Conservation (phyloP, 371 early-diverging fungal species). For the Capniomyces stellatus region DNA sequence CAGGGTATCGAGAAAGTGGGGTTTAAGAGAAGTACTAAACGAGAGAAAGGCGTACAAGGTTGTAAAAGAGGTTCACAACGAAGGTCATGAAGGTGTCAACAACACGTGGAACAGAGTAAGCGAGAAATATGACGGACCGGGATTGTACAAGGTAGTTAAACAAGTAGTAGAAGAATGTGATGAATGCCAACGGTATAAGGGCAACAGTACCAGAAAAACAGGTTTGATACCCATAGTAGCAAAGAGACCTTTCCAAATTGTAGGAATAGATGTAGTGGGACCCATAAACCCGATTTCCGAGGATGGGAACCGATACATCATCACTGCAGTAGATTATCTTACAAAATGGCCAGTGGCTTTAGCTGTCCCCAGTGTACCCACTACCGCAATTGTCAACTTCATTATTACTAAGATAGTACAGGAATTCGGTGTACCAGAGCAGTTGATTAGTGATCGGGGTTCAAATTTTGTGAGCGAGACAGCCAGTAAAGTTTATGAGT, state of each 20-base stretch:
- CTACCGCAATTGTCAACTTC: constrained; percentile 6
- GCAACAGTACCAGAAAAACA: too few species aligned
- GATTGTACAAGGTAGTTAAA: neutral
- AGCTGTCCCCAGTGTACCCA: constrained; percentile 4
- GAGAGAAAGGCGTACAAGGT: neutral
- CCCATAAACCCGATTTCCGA: constrained; percentile 1
- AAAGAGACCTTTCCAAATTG: neutral
- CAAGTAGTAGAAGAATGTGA: neutral
- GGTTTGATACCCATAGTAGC: neutral
- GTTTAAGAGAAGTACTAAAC: neutral
- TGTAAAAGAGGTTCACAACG: neutral
- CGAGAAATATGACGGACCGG: neutral
- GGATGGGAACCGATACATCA: neutral
- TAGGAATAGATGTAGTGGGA: neutral
- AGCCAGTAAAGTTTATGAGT: constrained; percentile 2
- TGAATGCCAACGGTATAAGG: neutral
- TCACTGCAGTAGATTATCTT: neutral
- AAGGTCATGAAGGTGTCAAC: neutral
- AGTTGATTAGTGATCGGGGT: neutral
- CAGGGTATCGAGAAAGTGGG: neutral
- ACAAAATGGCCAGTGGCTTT: constrained; percentile 1
- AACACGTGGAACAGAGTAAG: neutral
- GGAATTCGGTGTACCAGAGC: neutral
- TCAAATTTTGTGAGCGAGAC: neutral
- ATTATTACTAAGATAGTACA: neutral